Base-by-base conservation (phyloP, 2,329 filamentous ascomycete species). In the Calonectria fujianensis region DNA sequence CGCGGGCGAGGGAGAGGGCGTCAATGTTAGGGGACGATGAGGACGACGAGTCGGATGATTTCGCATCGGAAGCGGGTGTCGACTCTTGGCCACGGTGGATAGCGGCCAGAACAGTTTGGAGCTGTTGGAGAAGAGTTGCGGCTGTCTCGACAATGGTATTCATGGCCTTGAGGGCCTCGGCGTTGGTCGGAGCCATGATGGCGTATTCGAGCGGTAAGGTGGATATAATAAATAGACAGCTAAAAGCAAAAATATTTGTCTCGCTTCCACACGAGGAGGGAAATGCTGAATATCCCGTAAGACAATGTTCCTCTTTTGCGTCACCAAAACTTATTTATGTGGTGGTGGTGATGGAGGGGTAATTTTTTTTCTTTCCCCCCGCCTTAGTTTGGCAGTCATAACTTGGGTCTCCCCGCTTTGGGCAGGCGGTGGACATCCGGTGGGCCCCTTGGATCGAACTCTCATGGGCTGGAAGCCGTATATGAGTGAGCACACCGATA, bases 1-100 rank as follows among this genome's bases (percentile, higher is more conserved):
- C 93, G 79, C 91, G 90, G 41, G 96, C 91, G 73, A 96, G 89
- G 18, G 91, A 86, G 31, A 98, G 89, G 13, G 92, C 88, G 76
- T 94, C 85, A 82, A 91, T 77, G n/a, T 83, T 74, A 20, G 75
- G 20, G 3, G 76, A 37, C 9, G 81, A 64, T 6, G 78, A 51
- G 14, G 78, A 39, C 20, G 70, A 51, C 3, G 59, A 35, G 14
- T 74, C 51, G 51, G 63, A n/a, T 18, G 59, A 48, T n/a, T 61
- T 50, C 4, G 35, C 14, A 5, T 68, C 45, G 5, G 32, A 6
- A 16, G 35, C 20, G 4, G 57, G 13, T 9, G 68, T 31, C 10
- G 59, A 16, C 5, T 57, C 67, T 41, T 72, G 73, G 66, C 84
- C 80, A 70, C 74, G 74, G 51, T 87, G 85, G 75, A 88, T 84